These are phyloP conservation scores for Aureobasidium melanogenum DNA, from an alignment of 2,329 filamentous ascomycete species.

Conservation along the genomic window DNA sequence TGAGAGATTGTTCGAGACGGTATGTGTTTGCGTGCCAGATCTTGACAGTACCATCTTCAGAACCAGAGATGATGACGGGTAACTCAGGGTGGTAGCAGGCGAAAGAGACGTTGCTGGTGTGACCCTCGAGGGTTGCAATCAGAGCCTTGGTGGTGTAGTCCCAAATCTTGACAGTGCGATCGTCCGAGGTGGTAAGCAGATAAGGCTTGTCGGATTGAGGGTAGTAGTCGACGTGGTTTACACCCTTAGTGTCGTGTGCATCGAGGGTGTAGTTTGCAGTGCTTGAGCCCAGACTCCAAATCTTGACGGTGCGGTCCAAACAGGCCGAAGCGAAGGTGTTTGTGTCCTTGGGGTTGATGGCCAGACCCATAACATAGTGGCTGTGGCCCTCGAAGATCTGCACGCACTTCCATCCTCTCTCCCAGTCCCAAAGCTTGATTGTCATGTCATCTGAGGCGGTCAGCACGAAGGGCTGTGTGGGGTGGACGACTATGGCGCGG, in stretches of 20 bases:
- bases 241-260: slow-evolving; percentile 92
- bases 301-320: slow-evolving; percentile 93
- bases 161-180: slow-evolving; percentile 96
- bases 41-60: slow-evolving; percentile 93
- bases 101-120: slow-evolving; percentile 97
- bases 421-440: slow-evolving; percentile 98
- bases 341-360: slow-evolving; percentile 96
- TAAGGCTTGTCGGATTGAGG: slow-evolving; percentile 66
- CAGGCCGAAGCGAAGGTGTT: slow-evolving; percentile 61
- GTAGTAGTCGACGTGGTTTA: slow-evolving; percentile 93
- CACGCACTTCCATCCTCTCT: slow-evolving; percentile 95
- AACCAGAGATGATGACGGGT: slow-evolving; percentile 94
- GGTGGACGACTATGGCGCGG: slow-evolving; percentile 90
- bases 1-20: slow-evolving; percentile 87
- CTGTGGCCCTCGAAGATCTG: slow-evolving; percentile 94
- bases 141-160: slow-evolving; percentile 98
- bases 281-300: slow-evolving; percentile 91
- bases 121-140: slow-evolving; percentile 91
- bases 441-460: slow-evolving; percentile 98
- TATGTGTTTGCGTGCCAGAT: slow-evolving; percentile 99
- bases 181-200: slow-evolving; percentile 91
- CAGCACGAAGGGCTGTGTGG: slow-evolving; percentile 87
- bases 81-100: slow-evolving; percentile 96
- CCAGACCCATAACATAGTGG: slow-evolving; percentile 93
- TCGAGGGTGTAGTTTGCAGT: slow-evolving; percentile 94